phyloP scores from a whole-genome alignment of 345 rosid species.

The Geranium brycei region DNA sequence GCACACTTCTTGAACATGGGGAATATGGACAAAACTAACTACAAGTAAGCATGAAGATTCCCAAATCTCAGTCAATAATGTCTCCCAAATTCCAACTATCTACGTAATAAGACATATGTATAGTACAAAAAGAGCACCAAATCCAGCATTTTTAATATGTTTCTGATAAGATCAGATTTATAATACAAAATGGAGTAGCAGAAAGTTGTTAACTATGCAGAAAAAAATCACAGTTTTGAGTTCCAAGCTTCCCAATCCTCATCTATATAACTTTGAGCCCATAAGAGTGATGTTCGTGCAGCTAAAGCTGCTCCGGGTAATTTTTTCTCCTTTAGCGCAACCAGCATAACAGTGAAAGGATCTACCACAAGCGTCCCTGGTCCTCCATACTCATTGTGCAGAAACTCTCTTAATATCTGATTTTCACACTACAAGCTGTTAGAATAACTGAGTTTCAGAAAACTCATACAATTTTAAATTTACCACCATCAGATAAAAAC shows the following conservation, averaged over 20 bases:
- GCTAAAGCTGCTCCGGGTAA: constrained; percentile 34
- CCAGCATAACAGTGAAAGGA: constrained; percentile 30
- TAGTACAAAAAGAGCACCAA: constrained; percentile 18
- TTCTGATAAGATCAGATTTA: constrained; percentile 6
- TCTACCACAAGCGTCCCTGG: constrained; percentile 34
- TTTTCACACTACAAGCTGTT: background rate
- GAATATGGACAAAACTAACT: background rate
- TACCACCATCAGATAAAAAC: constrained; percentile 4
- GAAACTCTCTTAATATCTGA: constrained; percentile 30
- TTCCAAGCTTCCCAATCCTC: constrained; percentile 29
- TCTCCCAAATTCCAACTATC: constrained; percentile 10
- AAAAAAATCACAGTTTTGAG: constrained; percentile 13
- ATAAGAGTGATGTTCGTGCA: constrained; percentile 25
- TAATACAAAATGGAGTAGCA: background rate
- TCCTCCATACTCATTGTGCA: constrained; percentile 34
- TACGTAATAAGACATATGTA: constrained; percentile 30
- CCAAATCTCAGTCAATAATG: constrained; percentile 7
- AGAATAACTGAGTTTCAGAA: background rate
- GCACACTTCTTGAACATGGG: constrained; percentile 5
- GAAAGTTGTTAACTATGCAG: background rate
- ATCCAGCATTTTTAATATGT: constrained; percentile 11
- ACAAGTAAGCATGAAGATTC: constrained; percentile 9
- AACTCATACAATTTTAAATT: background rate
- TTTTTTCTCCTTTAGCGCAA: constrained; percentile 25
- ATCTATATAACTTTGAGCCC: constrained; percentile 33